These are phyloP conservation scores for Colletotrichum gigasporum DNA, from an alignment of 2,329 filamentous ascomycete species.

Conservation along the genomic window DNA sequence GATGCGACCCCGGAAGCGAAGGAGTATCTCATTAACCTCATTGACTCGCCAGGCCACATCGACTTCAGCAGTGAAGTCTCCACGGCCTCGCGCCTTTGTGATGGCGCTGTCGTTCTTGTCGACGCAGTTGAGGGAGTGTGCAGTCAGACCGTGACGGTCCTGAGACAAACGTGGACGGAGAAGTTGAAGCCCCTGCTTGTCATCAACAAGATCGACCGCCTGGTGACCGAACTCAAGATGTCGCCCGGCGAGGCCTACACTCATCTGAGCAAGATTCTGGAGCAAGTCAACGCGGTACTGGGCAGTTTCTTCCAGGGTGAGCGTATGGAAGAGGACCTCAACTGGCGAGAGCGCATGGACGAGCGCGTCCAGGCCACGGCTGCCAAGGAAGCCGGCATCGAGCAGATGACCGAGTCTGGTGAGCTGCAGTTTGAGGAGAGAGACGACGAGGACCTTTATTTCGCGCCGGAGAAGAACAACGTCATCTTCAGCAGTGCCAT, in stretches of 20 bases:
- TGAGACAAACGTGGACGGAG: constrained; percentile 94
- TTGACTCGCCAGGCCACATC: constrained; percentile 97
- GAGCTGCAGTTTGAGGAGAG: constrained; percentile 84
- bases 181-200: constrained; percentile 94
- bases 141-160: constrained; percentile 96
- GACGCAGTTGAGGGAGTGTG: constrained; percentile 98
- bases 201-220: constrained; percentile 97
- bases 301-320: constrained; percentile 98
- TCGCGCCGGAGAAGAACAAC: constrained; percentile 97
- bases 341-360: constrained; percentile 94
- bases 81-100: constrained; percentile 91
- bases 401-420: constrained; percentile 61
- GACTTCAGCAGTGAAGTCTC: constrained; percentile 99
- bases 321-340: constrained; percentile 96
- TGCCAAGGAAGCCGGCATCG: constrained; percentile 37
- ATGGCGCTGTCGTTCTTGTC: constrained; percentile 92
- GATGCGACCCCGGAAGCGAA: constrained; percentile 76
- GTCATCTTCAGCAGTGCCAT: constrained; percentile 98
- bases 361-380: constrained; percentile 75
- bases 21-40: constrained; percentile 96
- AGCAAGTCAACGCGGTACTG: constrained; percentile 96
- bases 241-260: constrained; percentile 88
- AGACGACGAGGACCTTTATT: constrained; percentile 97
- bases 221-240: constrained; percentile 95
- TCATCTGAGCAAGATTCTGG: constrained; percentile 87